These are phyloP conservation scores for Rhizopus delemar DNA, from an alignment of 371 early-diverging fungal genomes.

Conservation along the genomic window DNA sequence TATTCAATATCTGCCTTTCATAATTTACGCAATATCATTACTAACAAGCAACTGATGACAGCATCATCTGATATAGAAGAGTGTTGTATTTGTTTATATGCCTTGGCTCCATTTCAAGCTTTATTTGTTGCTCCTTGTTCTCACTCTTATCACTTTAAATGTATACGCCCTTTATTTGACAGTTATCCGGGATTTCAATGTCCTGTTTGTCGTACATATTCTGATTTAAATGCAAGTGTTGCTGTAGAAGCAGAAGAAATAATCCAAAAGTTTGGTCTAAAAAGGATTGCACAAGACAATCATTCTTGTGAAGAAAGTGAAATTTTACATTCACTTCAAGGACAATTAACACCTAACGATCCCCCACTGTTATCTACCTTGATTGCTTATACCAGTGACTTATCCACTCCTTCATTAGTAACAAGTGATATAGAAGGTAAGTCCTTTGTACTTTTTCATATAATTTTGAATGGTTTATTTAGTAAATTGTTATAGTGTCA, in stretches of 20 bases:
- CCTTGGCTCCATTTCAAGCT: constrained; percentile 89
- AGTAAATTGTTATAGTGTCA: not conserved
- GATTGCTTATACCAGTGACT: constrained; percentile 19
- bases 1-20: constrained; percentile 34
- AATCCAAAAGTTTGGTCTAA: constrained; percentile 30
- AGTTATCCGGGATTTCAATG: constrained; percentile 85
- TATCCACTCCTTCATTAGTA: constrained; percentile 12
- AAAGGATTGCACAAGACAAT: constrained; percentile 8
- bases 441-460: not conserved
- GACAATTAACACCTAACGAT: constrained; percentile 6
- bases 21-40: constrained; percentile 26
- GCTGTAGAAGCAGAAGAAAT: constrained; percentile 70
- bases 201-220: constrained; percentile 92
- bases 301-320: not conserved
- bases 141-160: constrained; percentile 94
- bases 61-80: constrained; percentile 52
- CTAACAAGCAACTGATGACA: constrained; percentile 5
- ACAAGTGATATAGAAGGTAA: constrained; percentile 5
- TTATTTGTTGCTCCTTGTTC: constrained; percentile 94
- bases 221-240: constrained; percentile 87
- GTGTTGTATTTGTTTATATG: constrained; percentile 94
- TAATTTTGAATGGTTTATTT: too few species aligned
- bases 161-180: constrained; percentile 78
- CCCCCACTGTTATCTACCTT: constrained; percentile 20
- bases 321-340: constrained; percentile 1